phyloP scores from a whole-genome alignment of 176 grass and related monocot species.

The Lolium perenne region DNA sequence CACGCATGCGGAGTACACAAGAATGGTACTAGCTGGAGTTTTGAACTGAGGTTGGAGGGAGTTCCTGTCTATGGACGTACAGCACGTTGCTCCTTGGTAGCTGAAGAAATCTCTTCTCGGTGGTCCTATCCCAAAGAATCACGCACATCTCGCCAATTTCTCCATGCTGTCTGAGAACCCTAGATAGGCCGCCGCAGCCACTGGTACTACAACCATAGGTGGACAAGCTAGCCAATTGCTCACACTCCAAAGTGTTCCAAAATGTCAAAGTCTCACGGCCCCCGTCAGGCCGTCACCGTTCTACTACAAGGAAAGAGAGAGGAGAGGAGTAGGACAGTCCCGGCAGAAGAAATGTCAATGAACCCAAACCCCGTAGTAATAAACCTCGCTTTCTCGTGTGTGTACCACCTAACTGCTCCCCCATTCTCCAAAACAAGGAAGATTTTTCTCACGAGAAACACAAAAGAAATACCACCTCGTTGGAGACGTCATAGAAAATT shows the following conservation, averaged over 20 bases:
- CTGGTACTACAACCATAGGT: neutral
- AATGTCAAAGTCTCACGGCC: neutral
- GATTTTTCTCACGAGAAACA: neutral
- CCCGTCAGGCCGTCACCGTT: neutral
- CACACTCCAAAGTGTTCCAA: neutral
- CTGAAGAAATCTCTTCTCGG: neutral
- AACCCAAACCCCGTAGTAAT: neutral
- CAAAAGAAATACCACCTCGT: neutral
- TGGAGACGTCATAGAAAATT: too few relatives aligned
- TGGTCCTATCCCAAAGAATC: neutral
- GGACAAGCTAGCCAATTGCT: neutral
- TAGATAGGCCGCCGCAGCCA: neutral
- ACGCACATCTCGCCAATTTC: neutral
- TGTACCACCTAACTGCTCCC: neutral
- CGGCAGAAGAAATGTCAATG: neutral
- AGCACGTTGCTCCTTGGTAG: neutral
- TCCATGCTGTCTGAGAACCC: neutral
- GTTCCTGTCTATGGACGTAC: neutral
- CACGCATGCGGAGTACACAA: too few relatives aligned
- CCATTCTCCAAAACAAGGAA: neutral
- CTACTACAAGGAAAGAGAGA: neutral
- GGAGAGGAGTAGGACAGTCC: neutral
- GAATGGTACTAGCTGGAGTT: neutral
- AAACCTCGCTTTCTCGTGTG: neutral
- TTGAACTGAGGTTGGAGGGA: neutral